Percentiles rank a stretch among this genome's conserved stretches.
Conservation (phyloP, 1,284 basidiomycete species). For the Trichosporon sp. region DNA sequence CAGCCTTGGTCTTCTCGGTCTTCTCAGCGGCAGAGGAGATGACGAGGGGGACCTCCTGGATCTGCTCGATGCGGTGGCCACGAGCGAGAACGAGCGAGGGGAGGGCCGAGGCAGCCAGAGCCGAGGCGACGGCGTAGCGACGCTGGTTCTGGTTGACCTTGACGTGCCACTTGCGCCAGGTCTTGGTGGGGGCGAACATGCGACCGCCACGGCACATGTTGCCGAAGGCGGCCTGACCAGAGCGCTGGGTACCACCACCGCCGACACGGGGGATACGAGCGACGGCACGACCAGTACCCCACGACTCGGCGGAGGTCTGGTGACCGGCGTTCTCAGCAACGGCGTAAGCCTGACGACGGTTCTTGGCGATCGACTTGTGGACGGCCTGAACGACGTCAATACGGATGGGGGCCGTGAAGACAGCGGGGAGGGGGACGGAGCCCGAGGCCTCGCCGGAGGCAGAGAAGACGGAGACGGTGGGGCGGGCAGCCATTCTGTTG, state of each 20-base stretch:
- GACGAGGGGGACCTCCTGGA: slow-evolving; percentile 96
- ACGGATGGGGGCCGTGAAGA: slow-evolving; percentile 96
- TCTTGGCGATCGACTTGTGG: slow-evolving; percentile 99
- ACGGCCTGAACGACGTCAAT: slow-evolving; percentile 97
- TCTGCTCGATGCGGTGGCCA: slow-evolving; percentile 96
- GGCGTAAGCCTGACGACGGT: slow-evolving; percentile 95
- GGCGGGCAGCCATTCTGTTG: slow-evolving; percentile 72
- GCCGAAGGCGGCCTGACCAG: slow-evolving; percentile 97
- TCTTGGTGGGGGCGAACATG: slow-evolving; percentile 99
- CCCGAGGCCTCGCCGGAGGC: slow-evolving; percentile 74
- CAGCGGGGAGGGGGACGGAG: slow-evolving; percentile 90
- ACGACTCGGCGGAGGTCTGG: slow-evolving; percentile 92
- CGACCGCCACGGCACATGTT: slow-evolving; percentile 99
- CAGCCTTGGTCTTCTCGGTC: slow-evolving; percentile 95
- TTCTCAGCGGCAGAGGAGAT: slow-evolving; percentile 73
- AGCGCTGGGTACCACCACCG: slow-evolving; percentile 97
- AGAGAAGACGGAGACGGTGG: slow-evolving; percentile 76
- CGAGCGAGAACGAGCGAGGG: slow-evolving; percentile 98
- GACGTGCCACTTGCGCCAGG: slow-evolving; percentile 99
- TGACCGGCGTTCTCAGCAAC: slow-evolving; percentile 97
- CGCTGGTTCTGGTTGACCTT: slow-evolving; percentile 99
- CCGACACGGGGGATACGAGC: slow-evolving; percentile 99
- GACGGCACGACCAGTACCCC: slow-evolving; percentile 99
- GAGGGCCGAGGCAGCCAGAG: slow-evolving; percentile 93
- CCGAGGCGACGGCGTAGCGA: slow-evolving; percentile 95